Percentiles rank a stretch among this genome's conserved stretches.
phyloP scores from a whole-genome alignment of 768 basidiomycete genomes.

The Suillus fuscotomentosus region DNA sequence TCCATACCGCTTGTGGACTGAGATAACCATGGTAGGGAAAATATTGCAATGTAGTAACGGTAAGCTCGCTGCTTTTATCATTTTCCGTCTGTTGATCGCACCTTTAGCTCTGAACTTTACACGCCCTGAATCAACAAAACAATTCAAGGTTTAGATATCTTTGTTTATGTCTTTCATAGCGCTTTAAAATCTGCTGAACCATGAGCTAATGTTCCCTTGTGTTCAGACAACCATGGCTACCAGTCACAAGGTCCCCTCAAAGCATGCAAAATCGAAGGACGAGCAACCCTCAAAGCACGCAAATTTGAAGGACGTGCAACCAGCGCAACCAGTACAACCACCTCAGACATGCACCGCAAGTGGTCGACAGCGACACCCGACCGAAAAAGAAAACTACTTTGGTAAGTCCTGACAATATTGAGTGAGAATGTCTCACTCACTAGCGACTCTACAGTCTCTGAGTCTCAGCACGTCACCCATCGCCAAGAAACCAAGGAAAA shows the following conservation, averaged over 20 bases:
- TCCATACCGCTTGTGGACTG: not conserved
- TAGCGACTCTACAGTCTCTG: not conserved
- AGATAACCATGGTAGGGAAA: not conserved
- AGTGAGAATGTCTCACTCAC: not conserved
- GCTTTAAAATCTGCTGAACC: not conserved
- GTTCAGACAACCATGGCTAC: not conserved
- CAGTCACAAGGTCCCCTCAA: not conserved
- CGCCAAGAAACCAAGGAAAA: not conserved
- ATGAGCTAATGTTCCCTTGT: not conserved
- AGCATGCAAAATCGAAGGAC: not conserved
- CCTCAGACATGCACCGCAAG: not conserved
- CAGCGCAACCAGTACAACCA: not conserved
- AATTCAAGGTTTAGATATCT: not conserved
- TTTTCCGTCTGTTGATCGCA: not conserved
- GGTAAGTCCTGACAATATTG: not conserved
- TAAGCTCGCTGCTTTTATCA: not conserved
- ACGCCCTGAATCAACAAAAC: not conserved
- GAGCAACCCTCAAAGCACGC: no score
- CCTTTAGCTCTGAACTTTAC: not conserved
- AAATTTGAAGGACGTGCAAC: not conserved
- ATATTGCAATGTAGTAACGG: not conserved
- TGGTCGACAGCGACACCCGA: not conserved
- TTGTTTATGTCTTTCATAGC: not conserved
- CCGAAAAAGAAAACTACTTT: not conserved
- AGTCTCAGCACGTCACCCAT: not conserved